Conservation (phyloP, 768 basidiomycete genomes). For the Hemileccinum rubropunctum region DNA sequence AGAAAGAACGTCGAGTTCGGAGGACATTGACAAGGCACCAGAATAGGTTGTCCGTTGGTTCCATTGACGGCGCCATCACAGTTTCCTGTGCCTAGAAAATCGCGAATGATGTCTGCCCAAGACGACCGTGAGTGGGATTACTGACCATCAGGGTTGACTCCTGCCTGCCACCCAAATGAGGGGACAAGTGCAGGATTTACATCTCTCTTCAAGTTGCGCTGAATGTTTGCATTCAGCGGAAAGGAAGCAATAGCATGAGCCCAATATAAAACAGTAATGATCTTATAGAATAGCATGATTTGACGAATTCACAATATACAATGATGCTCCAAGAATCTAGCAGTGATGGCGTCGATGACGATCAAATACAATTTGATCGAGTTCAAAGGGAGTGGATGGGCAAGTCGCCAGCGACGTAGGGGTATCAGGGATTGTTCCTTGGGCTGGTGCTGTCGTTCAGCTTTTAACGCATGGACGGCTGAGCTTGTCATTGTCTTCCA, state of each 20-base stretch:
- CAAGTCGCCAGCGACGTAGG: constrained; percentile 20
- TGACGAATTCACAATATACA: neutral
- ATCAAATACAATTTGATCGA: neutral
- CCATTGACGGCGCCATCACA: constrained; percentile 64
- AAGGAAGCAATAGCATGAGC: constrained; percentile 6
- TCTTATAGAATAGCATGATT: constrained; percentile 15
- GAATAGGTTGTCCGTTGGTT: constrained; percentile 51
- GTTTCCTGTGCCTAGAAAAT: constrained; percentile 51
- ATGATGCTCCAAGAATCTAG: neutral
- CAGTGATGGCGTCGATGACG: neutral
- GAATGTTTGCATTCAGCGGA: constrained; percentile 13
- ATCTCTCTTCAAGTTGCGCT: constrained; percentile 35
- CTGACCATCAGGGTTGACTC: constrained; percentile 59
- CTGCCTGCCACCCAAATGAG: constrained; percentile 53
- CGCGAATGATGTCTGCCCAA: neutral
- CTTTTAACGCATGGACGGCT: constrained; percentile 1
- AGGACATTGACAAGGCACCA: constrained; percentile 65
- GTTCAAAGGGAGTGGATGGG: constrained; percentile 5
- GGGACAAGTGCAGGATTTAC: constrained; percentile 58
- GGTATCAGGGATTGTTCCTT: constrained; percentile 5
- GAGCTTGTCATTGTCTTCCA: constrained; percentile 13
- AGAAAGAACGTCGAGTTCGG: constrained; percentile 54
- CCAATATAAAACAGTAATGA: constrained; percentile 11
- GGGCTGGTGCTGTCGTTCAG: neutral
- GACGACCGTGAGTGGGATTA: constrained; percentile 11